Conservation (phyloP, 177 flowering plant species). For the Telopea speciosissima region DNA sequence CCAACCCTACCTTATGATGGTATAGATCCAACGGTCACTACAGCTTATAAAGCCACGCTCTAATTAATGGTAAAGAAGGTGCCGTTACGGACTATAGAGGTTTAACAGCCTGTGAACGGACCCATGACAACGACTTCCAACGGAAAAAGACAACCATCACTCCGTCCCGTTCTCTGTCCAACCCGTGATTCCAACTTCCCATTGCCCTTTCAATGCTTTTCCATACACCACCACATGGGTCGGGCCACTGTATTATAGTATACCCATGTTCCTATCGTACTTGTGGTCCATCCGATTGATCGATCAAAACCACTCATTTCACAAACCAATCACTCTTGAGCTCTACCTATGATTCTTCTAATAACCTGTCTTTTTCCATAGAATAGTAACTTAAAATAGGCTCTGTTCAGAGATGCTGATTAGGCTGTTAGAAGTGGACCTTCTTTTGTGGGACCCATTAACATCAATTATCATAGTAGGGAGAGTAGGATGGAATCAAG, state of each 20-base stretch:
- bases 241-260: background rate
- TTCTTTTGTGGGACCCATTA: background rate
- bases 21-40: background rate
- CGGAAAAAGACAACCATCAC: background rate
- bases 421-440: too few relatives aligned
- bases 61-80: background rate
- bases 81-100: background rate
- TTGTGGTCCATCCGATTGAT: background rate
- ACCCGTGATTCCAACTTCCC: background rate
- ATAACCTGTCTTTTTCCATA: too few relatives aligned
- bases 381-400: too few relatives aligned
- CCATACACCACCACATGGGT: background rate
- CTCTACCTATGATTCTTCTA: too few relatives aligned
- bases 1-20: background rate
- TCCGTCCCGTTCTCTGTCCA: slow-evolving; percentile 8
- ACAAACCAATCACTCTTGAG: too few relatives aligned
- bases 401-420: too few relatives aligned
- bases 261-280: background rate
- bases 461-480: background rate
- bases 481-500: background rate
- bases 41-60: background rate
- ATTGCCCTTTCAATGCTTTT: background rate
- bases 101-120: slow-evolving; percentile 5
- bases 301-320: background rate
- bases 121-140: slow-evolving; percentile 4